Evolutionary conservation across 2,329 filamentous ascomycete species (phyloP).

Genomic region (Escovopsis sp.): DNA sequence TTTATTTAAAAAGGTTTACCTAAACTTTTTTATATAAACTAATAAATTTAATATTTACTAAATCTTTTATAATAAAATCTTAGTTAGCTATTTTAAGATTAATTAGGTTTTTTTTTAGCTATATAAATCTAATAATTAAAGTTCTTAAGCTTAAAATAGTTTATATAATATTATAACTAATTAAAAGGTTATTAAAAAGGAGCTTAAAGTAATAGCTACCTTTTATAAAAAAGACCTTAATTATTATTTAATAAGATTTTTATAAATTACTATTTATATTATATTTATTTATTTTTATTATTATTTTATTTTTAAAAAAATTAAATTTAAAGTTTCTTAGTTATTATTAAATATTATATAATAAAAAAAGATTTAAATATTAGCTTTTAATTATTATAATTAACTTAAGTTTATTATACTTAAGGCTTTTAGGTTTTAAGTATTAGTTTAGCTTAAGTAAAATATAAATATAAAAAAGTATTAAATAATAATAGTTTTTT

Average conservation of each 20-base stretch:
- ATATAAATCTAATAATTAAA: background rate
- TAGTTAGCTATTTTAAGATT: background rate
- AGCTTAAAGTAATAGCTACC: background rate
- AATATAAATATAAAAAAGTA: background rate
- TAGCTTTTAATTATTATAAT: background rate
- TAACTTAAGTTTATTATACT: background rate
- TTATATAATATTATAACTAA: background rate
- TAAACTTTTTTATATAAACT: too few relatives aligned
- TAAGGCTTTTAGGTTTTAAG: slow-evolving; percentile 2
- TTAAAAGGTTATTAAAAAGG: background rate
- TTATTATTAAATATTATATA: too few relatives aligned
- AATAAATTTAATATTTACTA: background rate
- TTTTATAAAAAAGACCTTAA: background rate
- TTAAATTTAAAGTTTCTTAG: too few relatives aligned
- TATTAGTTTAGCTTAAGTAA: background rate
- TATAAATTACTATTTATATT: background rate
- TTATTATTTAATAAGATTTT: background rate
- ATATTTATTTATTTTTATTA: background rate
- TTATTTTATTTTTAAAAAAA: too few relatives aligned
- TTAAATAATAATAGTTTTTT: too few relatives aligned
- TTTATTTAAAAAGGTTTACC: background rate
- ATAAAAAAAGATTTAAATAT: too few relatives aligned
- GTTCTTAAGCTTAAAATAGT: background rate
- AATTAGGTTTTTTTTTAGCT: too few relatives aligned
- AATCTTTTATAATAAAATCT: background rate